Base-by-base conservation (phyloP, 495 filamentous ascomycete genomes). In the Aspergillus ostianus region DNA sequence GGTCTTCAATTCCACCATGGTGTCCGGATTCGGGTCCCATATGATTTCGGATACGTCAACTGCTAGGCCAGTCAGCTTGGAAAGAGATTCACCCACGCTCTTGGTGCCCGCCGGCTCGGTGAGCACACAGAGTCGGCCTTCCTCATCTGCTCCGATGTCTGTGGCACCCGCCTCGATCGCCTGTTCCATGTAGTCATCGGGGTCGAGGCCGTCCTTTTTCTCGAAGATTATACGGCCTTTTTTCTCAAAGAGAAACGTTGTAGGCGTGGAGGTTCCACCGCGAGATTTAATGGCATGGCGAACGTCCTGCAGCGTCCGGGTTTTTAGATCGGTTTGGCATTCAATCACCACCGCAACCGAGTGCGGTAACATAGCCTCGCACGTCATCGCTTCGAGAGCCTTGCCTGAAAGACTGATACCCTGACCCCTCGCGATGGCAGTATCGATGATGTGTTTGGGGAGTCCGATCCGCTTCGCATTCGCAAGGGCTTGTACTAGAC, bases 401-500 rank as follows among this genome's bases (percentile, higher is more conserved):
- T 81, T 82, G 41, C 94, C 93, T 2, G 79, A 81, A 0, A 84
- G 67, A 26, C 91, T 90, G 30, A 85, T 78, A 17, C 95, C 95
- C 68, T 96, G 92, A 7, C 94, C 95, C 23, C 92, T 85, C 13
- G 89, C 87, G 60, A 98, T 88, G 55, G 94, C 91, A 15, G 77
- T 78, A 66, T 97, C 91, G 61, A 98, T 97, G 2, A 79, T 76
- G 27, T 84, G 81, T 70, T 97, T 97, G 15, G 93, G 90, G 48
- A 96, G 84, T 53, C 88, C 87, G 61, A 84, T 87, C 79, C 91
- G 92, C 78, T 95, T 98, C 47, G 94, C 94, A 50, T 79, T 84
- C 6, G 80, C 71, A n/a, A 98, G 82, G 9, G 87, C 78, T 2
- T 84, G 74, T 6, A 86, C 85, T 21, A 98, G 81, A 57, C 86